Evolutionary conservation across 2,329 filamentous ascomycete genomes (phyloP).

Genomic region (Trichoderma sp.): DNA sequence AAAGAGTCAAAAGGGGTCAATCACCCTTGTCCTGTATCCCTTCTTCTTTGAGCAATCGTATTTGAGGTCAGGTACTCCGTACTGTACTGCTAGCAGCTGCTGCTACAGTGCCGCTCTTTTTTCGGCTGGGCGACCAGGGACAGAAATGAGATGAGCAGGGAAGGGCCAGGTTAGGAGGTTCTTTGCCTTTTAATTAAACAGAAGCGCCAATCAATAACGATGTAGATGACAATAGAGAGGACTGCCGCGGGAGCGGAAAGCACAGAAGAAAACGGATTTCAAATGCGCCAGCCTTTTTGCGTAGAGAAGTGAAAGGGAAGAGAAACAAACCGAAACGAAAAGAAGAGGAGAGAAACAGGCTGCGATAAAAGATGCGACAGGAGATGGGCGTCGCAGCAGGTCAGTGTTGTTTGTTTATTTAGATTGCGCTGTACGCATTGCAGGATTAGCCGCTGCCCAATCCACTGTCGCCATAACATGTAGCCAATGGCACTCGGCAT

Average conservation of each 20-base stretch:
- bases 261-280: neutral
- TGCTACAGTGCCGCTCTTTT: neutral
- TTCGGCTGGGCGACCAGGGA: conserved; percentile 3
- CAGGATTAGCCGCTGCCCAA: neutral
- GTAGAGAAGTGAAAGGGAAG: neutral
- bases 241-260: neutral
- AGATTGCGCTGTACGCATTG: too few relatives aligned
- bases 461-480: neutral
- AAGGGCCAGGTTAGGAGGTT: neutral
- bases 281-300: neutral
- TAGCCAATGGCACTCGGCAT: neutral
- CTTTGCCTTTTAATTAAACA: neutral
- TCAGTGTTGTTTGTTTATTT: conserved; percentile 1
- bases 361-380: neutral
- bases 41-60: neutral
- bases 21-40: neutral
- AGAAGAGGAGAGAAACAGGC: neutral
- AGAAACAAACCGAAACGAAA: neutral
- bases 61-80: too few relatives aligned
- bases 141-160: neutral
- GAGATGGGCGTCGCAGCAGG: neutral
- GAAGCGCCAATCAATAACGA: neutral
- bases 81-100: neutral
- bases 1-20: neutral
- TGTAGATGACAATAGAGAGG: neutral